Evolutionary conservation across 805 yeast species (phyloP).

Genomic region (Brettanomyces naardenensis): DNA sequence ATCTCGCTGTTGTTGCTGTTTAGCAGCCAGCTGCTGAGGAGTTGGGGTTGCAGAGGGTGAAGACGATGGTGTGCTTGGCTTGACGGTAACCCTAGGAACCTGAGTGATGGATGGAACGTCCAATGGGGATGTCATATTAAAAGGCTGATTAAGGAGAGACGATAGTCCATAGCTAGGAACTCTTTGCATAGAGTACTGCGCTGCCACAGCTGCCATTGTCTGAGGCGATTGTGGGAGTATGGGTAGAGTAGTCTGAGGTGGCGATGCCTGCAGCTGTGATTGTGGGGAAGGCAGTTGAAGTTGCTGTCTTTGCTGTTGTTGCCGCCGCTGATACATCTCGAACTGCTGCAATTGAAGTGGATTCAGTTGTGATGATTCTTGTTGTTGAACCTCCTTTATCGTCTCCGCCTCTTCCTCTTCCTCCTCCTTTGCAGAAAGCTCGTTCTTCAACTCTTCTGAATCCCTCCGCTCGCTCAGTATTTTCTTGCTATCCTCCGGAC

Average conservation of each 20-base stretch:
- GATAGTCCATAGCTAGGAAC: slow-evolving; percentile 3
- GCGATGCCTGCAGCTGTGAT: not conserved
- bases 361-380: too few species aligned
- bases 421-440: too few species aligned
- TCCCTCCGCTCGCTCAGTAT: too few species aligned
- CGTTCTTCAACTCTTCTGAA: too few species aligned
- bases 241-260: not conserved
- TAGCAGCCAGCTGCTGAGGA: slow-evolving; percentile 14
- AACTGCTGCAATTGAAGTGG: not conserved
- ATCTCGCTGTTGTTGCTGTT: slow-evolving; percentile 13
- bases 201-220: not conserved
- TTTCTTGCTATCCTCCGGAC: too few species aligned
- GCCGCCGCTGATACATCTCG: not conserved
- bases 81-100: not conserved
- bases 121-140: not conserved
- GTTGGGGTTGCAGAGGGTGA: slow-evolving; percentile 12
- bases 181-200: slow-evolving; percentile 1
- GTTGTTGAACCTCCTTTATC: slow-evolving; percentile 2
- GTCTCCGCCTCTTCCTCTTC: slow-evolving; percentile 3
- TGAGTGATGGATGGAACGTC: not conserved
- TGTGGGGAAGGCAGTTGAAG: not conserved
- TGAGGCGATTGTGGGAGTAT: not conserved
- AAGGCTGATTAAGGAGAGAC: slow-evolving; percentile 1
- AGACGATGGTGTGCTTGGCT: not conserved
- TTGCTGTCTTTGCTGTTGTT: not conserved